Percentiles rank a stretch among this genome's conserved stretches.
Conservation (phyloP, 2,329 filamentous ascomycete species). For the Aspergillus thermomutatus region DNA sequence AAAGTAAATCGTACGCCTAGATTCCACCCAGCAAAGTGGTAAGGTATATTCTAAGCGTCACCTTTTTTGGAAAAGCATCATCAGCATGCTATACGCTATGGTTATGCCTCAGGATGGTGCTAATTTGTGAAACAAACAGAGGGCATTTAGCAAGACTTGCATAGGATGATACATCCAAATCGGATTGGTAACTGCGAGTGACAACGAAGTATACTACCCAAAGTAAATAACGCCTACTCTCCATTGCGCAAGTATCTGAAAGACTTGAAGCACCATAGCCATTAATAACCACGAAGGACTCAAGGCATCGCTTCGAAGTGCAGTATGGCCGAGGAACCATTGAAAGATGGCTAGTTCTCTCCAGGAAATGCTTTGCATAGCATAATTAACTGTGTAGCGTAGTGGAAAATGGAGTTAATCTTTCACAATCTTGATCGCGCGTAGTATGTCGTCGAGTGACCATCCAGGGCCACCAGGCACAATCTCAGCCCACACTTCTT, state of each 20-base stretch:
- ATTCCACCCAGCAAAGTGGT: too few relatives aligned
- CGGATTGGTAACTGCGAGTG: not conserved
- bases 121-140: too few relatives aligned
- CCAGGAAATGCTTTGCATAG: not conserved
- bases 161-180: not conserved
- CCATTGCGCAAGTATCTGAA: not conserved
- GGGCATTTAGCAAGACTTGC: not conserved
- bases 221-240: not conserved
- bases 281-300: not conserved
- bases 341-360: not conserved
- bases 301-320: not conserved
- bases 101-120: too few relatives aligned
- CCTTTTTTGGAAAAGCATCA: too few relatives aligned
- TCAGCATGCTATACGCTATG: too few relatives aligned
- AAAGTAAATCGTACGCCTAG: too few relatives aligned
- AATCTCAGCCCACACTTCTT: slow-evolving; percentile 65
- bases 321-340: not conserved
- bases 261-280: not conserved
- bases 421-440: slow-evolving; percentile 28
- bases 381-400: not conserved
- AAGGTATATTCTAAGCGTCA: too few relatives aligned
- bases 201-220: not conserved
- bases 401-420: not conserved
- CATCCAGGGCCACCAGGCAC: slow-evolving; percentile 62
- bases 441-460: slow-evolving; percentile 64